Percentiles rank a stretch among this genome's conserved stretches.
These are phyloP conservation scores for Selaginella tamariscina DNA, from an alignment of 75 land plant genomes.

Conservation along the genomic window DNA sequence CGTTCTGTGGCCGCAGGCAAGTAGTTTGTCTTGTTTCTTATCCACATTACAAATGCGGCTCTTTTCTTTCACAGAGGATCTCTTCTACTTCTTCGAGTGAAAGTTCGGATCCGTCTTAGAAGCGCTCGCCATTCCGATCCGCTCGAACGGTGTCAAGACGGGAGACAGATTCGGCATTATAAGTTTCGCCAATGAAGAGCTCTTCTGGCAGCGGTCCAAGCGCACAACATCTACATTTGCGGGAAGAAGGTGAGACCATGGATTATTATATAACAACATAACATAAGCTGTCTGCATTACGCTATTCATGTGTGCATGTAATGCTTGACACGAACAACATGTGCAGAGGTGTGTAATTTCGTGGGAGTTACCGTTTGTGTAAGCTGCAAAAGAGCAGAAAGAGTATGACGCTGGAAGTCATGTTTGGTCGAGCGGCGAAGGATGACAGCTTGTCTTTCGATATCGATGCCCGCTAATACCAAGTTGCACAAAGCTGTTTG, in stretches of 20 bases:
- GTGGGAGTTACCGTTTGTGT: too few relatives aligned
- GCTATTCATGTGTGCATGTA: too few relatives aligned
- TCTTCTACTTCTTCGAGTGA: conserved; percentile 40
- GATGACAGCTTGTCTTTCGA: too few relatives aligned
- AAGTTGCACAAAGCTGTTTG: too few relatives aligned
- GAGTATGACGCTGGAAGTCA: conserved; percentile 11
- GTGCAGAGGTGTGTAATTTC: too few relatives aligned
- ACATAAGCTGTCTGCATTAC: too few relatives aligned
- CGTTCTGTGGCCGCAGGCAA: conserved; percentile 47
- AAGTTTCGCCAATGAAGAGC: conserved; percentile 45
- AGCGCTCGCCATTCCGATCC: conserved; percentile 40
- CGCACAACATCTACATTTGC: conserved; percentile 44
- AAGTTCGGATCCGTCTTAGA: conserved; percentile 56
- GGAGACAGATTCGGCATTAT: conserved; percentile 75
- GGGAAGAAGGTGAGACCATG: conserved; percentile 49
- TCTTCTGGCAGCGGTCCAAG: conserved; percentile 36
- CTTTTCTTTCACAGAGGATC: conserved; percentile 41
- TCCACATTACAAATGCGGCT: too few relatives aligned
- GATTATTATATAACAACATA: too few relatives aligned
- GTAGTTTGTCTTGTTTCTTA: too few relatives aligned
- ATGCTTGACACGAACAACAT: too few relatives aligned
- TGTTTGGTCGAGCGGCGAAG: conserved; percentile 35
- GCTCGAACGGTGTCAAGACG: conserved; percentile 28
- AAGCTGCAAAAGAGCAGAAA: too few relatives aligned
- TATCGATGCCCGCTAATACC: too few relatives aligned